Conservation (phyloP, 257 asterid genomes). For the Paulownia fortunei region DNA sequence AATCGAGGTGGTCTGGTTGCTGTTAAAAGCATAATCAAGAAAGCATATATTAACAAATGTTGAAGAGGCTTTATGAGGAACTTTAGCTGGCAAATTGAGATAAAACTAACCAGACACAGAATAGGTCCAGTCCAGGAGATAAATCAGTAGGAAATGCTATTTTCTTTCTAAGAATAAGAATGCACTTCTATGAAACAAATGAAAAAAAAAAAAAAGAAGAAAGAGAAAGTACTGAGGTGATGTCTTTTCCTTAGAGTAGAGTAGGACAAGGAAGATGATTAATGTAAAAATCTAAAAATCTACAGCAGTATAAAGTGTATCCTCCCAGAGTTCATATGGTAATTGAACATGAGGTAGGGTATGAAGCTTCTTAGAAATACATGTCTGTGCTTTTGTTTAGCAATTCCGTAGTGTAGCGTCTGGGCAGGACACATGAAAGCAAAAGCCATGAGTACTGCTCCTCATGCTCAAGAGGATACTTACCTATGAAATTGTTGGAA, state of each 20-base stretch:
- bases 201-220: not conserved
- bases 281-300: not conserved
- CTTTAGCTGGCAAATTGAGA: not conserved
- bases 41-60: not conserved
- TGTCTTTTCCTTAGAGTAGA: not conserved
- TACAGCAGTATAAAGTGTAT: too few relatives aligned
- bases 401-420: not conserved
- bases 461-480: not conserved
- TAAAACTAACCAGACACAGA: too few relatives aligned
- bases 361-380: not conserved
- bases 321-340: not conserved
- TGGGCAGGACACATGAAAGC: not conserved
- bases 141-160: too few relatives aligned
- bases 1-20: not conserved
- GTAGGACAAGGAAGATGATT: not conserved
- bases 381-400: not conserved
- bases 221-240: not conserved
- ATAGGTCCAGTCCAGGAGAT: too few relatives aligned
- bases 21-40: not conserved
- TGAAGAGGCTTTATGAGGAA: not conserved
- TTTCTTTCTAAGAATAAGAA: too few relatives aligned
- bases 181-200: too few relatives aligned
- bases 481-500: not conserved
- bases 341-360: not conserved
- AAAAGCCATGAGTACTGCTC: not conserved